These are phyloP conservation scores for Globisporangium cederbergense DNA, from an alignment of 352 stramenopile genomes.

Conservation along the genomic window DNA sequence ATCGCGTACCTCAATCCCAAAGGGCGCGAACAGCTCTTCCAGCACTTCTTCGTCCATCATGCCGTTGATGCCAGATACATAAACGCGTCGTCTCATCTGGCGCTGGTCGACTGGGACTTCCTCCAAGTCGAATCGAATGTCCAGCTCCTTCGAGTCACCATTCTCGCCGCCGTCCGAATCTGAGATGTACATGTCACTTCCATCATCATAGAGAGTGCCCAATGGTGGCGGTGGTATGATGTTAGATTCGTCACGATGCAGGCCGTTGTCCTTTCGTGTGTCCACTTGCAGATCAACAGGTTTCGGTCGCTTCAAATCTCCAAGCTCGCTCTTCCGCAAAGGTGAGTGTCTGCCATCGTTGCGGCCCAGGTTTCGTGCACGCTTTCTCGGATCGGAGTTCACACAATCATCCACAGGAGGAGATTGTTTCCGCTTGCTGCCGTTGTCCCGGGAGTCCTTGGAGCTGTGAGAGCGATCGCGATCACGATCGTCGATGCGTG, in stretches of 20 bases:
- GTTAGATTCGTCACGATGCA: neutral
- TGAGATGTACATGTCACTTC: slow-evolving; percentile 36
- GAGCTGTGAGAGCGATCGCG: neutral
- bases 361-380: neutral
- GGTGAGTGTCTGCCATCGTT: neutral
- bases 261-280: neutral
- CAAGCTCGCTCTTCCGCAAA: neutral
- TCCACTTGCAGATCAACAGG: neutral
- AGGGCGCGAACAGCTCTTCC: slow-evolving; percentile 50
- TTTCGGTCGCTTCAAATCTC: slow-evolving; percentile 4
- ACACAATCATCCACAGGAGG: neutral
- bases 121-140: slow-evolving; percentile 55
- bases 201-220: slow-evolving; percentile 9
- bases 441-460: neutral
- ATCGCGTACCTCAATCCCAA: slow-evolving; percentile 44
- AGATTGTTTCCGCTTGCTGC: neutral
- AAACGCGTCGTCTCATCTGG: slow-evolving; percentile 40
- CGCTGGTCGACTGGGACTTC: slow-evolving; percentile 37
- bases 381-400: slow-evolving; percentile 2
- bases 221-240: neutral
- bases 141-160: slow-evolving; percentile 18
- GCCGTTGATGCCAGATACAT: slow-evolving; percentile 53
- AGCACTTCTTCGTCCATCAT: slow-evolving; percentile 41
- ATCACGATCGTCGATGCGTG: slow-evolving; percentile 2
- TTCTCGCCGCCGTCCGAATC: slow-evolving; percentile 48